These are phyloP conservation scores for Psidium friedrichsthalianum DNA, from an alignment of 345 rosid species.

Conservation along the genomic window DNA sequence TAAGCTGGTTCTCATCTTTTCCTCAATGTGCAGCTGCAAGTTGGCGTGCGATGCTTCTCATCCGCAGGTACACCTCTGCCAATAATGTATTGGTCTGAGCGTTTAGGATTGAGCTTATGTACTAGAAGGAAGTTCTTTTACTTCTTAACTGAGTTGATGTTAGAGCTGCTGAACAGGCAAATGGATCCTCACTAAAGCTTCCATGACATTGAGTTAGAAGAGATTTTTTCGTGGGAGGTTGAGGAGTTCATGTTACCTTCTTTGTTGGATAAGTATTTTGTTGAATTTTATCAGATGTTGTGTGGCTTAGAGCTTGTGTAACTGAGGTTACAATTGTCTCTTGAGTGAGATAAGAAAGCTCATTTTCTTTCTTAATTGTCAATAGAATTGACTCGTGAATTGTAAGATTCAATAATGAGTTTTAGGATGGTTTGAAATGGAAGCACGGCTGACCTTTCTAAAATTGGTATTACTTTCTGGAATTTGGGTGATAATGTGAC, in stretches of 20 bases:
- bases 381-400: background rate
- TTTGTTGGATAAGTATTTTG: background rate
- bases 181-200: background rate
- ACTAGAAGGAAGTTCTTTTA: background rate
- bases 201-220: background rate
- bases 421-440: background rate
- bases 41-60: conserved; percentile 57
- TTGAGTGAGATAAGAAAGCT: background rate
- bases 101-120: background rate
- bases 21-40: conserved; percentile 42
- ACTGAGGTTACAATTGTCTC: background rate
- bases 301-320: background rate
- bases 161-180: background rate
- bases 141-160: background rate
- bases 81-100: background rate
- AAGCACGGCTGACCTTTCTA: background rate
- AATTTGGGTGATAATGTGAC: background rate
- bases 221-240: background rate
- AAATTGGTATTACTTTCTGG: background rate
- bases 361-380: background rate
- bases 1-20: conserved; percentile 6
- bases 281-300: background rate
- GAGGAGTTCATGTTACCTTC: background rate
- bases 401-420: background rate
- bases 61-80: conserved; percentile 51